Conservation (phyloP, 108 stramenopile genomes). For the Nitzschia putrida region DNA sequence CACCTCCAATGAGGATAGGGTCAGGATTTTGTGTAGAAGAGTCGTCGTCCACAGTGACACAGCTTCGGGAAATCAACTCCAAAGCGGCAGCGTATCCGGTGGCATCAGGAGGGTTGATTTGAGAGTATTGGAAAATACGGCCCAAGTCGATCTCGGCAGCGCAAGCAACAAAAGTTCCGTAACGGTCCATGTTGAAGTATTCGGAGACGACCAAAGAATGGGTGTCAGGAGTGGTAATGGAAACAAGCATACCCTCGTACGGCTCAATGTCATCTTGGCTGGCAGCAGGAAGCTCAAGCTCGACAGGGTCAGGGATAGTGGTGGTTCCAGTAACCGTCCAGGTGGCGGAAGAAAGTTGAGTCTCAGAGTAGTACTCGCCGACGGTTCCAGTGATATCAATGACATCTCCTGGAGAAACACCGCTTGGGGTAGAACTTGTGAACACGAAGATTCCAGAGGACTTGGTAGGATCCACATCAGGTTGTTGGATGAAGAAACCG, state of each 20-base stretch:
- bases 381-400: slow-evolving; percentile 38
- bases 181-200: slow-evolving; percentile 39
- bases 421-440: slow-evolving; percentile 12
- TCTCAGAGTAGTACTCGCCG: slow-evolving; percentile 27
- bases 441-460: slow-evolving; percentile 52
- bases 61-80: slow-evolving; percentile 16
- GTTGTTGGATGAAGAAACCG: slow-evolving; percentile 51
- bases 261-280: slow-evolving; percentile 22
- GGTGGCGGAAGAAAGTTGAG: slow-evolving; percentile 27
- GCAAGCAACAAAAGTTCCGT: slow-evolving; percentile 28
- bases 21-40: neutral
- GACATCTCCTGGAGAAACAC: slow-evolving; percentile 23
- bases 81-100: slow-evolving; percentile 19
- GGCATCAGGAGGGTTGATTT: slow-evolving; percentile 26
- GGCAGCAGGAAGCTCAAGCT: slow-evolving; percentile 17
- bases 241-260: slow-evolving; percentile 42
- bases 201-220: slow-evolving; percentile 12
- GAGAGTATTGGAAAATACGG: slow-evolving; percentile 34
- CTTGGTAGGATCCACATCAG: slow-evolving; percentile 39
- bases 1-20: slow-evolving; percentile 26
- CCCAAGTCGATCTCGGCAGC: slow-evolving; percentile 2
- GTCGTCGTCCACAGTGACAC: slow-evolving; percentile 46
- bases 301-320: slow-evolving; percentile 20
- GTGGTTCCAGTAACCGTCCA: slow-evolving; percentile 10
- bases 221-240: slow-evolving; percentile 14